Evolutionary conservation across 345 rosid genomes (phyloP), one percentile per base, ranked within the genome.

Genomic region (Arabidopsis suecica): DNA sequence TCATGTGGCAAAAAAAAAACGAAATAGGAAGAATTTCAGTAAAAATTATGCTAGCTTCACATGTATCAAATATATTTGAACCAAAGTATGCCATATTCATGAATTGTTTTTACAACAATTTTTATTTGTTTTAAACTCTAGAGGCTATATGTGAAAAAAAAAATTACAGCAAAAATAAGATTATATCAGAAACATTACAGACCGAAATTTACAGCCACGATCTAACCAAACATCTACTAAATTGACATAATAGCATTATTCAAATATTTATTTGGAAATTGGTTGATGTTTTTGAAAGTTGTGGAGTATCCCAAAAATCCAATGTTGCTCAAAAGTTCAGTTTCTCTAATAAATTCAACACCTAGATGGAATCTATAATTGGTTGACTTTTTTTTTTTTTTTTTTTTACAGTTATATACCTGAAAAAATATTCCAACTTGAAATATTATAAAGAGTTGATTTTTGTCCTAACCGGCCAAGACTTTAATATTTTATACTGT

Each of bases 381-480:
- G 49, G 75, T 48, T 71, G 59, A 71, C 59, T 32, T 40, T 14
- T 70, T 4, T 68, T 12, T 37, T 16, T 14, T 33, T 12, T 37
- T 16, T 14, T 4, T 33, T 13, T 23, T 12, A 13, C 22, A n/a
- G 7, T n/a, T n/a, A 16, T 45, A 45, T n/a, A n/a, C 50, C 0
- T 59, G 47, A 58, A 34, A 3, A 60, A 70, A 48, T 71, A 71
- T 34, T 22, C 44, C 8, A 33, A 5, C 23, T 58, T 44, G 33
- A 12, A 48, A 25, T 33, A 33, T 47, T 9, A 16, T 25, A 50
- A 36, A 8, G 14, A 33, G 14, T 32, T 69, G 22, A 32, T 57
- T 20, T 50, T 33, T 71, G 48, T 13, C 37, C 18, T 60, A 9
- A 61, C 69, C 68, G 42, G 76, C 61, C 61, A 72, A 40, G 10